Evolutionary conservation across 2,329 filamentous ascomycete genomes (phyloP), one percentile per base, ranked within the genome.

Genomic region (Colletotrichum lentis): DNA sequence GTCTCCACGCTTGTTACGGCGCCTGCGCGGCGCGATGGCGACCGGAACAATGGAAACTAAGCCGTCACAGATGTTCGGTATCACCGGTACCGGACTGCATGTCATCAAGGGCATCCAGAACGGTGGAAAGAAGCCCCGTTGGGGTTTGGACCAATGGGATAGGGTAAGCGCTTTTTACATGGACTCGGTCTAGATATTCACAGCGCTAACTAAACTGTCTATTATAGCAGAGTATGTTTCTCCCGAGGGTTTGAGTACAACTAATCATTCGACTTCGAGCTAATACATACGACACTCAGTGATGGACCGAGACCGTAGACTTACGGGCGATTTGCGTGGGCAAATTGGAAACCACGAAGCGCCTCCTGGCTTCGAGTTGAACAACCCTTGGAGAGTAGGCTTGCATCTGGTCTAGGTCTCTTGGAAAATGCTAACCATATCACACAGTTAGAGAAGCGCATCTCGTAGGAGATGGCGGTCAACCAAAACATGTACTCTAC

Each of bases 241-340:
- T 14, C 24, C 27, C 5, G 35, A 53, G 4, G 47, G 35, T n/a
- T 5, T 14, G 16, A 37, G 8, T 35, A 50, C 5, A 2, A 35
- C 12, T n/a, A 37, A 16, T 52, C 37, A 43, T 57, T 59, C 61
- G 47, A 20, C 22, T 7, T 11, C 22, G 46, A 12, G 64, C 65
- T 69, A 67, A 69, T 63, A 49, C 64, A 14, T 63, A 60, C 43
- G 24, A n/a, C 41, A 43, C 69, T 35, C 62, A 90, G 88, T 90
- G 88, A 89, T 90, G 87, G 83, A 88, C 64, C 86, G 88, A 73
- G 88, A 90, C 73, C 81, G 83, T 69, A 83, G 88, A 75, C 81
- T 90, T 70, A 90, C 88, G 8, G 87, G 88, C 53, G 81, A 78
- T 54, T 73, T 88, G 70, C 82, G 87, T 76, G 88, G 87, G 44